Evolutionary conservation across 192 early-diverging fungal species (phyloP), one percentile per base, ranked within the genome.

Genomic region (Podila clonocystis): DNA sequence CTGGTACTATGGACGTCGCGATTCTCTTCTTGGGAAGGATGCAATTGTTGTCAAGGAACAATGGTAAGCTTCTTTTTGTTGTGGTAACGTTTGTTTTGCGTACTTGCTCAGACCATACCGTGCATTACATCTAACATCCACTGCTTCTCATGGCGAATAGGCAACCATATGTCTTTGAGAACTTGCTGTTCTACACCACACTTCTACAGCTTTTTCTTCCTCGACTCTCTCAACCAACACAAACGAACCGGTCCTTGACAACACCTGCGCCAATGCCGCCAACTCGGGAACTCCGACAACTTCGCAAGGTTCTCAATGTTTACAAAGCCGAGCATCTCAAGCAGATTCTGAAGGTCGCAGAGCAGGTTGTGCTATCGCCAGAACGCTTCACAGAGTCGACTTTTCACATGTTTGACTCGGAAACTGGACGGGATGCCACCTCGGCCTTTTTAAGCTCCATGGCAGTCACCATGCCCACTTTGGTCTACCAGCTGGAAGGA

Each of bases 121-220:
- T 11, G 9, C 34, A 0, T 45, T 45, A 0, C 15, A 45, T 45
- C 41, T 45, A 45, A 45, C 13, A 45, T 3, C 15, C 17, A 3
- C 15, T 1, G 11, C 3, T 45, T 45, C 13, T 17, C 13, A 45
- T 15, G 41, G 41, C 41, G 41, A 45, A 45, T 61, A 79, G 76
- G 76, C 77, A 80, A 48, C 77, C 77, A 19, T 80, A 73, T 28
- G 26, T 80, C 22, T 80, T 80, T 19, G 77, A 80, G 34, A 80
- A 80, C 33, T 67, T 80, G 26, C 34, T 80, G 41, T 80, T 80
- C 33, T 80, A 80, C 57, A 80, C 77, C 2, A 36, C 33, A 6
- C 67, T 80, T 5, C 26, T 80, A 24, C 65, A 68, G 28, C 58
- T 73, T 7, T 80, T 72, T 24, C 45, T 80, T 30, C 65, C 71